Base-by-base conservation (phyloP, 352 stramenopile species). In the Pythium apleroticum region DNA sequence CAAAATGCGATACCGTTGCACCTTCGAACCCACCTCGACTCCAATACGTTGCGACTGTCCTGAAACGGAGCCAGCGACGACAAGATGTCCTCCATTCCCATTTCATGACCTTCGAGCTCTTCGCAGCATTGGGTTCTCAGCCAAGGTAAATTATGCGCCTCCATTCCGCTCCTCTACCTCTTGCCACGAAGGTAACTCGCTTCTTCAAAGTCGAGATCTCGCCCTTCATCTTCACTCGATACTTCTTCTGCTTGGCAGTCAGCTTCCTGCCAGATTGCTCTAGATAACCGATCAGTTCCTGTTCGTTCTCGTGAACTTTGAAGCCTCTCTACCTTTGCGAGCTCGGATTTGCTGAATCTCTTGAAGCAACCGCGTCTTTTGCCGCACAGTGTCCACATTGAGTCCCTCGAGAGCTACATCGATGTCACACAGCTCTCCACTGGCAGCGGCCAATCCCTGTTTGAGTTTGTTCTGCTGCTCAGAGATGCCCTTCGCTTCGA, bases 171-270 rank as follows among this genome's bases (percentile, higher is more conserved):
- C 2, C 11, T 27, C 30, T 58, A 65, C 59, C 66, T 56, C 11
- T 68, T 35, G 59, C 19, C 7, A 75, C 15, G 28, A 75, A 75
- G 5, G 63, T 25, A 10, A 75, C 57, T 5, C 68, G 52, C 48
- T 66, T 75, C 49, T 56, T 68, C 41, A 75, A n/a, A 15, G 63
- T 75, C 4, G 33, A 35, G 48, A 64, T 65, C 30, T 75, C 68
- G 5, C 28, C 31, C 48, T 69, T 68, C 46, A 52, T 69, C 31
- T 69, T 71, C 6, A 43, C 22, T 46, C 68, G 57, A 57, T 61
- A 75, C 35, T 71, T 71, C 50, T 71, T 75, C 33, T 75, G 68
- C 31, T 75, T 75, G 27, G 63, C 24, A 10, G 54, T 58, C 1
- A 75, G 63, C 15, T 71, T 75, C 33, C 69, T 75, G 37, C 6